These are phyloP conservation scores for Blastobotrys attinorum DNA, from an alignment of 805 yeast species.

Conservation along the genomic window DNA sequence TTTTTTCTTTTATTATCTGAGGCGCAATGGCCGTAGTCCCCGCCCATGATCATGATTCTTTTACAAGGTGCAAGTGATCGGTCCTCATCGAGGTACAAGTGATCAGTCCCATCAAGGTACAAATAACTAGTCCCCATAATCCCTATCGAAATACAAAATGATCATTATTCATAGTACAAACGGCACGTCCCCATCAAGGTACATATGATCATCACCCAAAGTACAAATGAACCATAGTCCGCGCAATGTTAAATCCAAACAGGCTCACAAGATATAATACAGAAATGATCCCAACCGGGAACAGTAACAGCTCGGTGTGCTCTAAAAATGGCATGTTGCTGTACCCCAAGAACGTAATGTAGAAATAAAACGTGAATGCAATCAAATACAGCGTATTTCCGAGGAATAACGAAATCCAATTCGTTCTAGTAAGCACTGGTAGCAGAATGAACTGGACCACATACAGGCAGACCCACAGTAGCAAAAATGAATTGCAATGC, in stretches of 20 bases:
- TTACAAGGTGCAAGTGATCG: no score
- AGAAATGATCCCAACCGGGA: conserved; percentile 56
- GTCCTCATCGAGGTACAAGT: no score
- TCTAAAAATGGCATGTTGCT: conserved; percentile 61
- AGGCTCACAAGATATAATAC: conserved; percentile 53
- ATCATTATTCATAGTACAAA: background rate
- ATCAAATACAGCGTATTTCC: conserved; percentile 75
- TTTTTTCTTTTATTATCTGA: background rate
- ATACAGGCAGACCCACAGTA: conserved; percentile 71
- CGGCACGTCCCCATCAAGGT: no score
- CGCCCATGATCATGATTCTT: no score
- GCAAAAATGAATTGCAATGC: conserved; percentile 82
- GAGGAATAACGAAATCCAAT: conserved; percentile 57
- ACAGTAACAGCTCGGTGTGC: conserved; percentile 51
- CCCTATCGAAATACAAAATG: background rate
- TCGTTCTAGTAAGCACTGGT: conserved; percentile 60
- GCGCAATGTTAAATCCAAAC: conserved; percentile 67
- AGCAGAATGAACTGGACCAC: conserved; percentile 65
- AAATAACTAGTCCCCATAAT: no score
- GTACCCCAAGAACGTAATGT: conserved; percentile 85
- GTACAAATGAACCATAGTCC: conserved; percentile 45
- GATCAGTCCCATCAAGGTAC: no score
- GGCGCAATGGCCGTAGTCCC: no score
- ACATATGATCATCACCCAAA: conserved; percentile 23
- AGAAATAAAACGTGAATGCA: conserved; percentile 66